phyloP scores from a whole-genome alignment of 495 filamentous ascomycete species.

The Haplographium delicatum region DNA sequence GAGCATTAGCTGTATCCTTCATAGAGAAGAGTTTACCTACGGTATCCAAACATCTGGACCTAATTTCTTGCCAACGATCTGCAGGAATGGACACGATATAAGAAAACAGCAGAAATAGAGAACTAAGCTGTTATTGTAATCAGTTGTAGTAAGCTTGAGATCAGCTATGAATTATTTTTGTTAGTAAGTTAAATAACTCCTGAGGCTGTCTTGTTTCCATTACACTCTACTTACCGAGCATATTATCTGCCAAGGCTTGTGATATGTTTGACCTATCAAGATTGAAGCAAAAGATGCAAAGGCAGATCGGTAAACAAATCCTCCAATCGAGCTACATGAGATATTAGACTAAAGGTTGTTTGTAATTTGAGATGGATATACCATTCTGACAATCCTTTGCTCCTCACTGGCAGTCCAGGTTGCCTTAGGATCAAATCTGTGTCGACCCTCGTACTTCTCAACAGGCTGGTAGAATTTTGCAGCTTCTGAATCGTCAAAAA shows the following conservation, averaged over 20 bases:
- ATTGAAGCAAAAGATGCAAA: conserved; percentile 82
- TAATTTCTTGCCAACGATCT: conserved; percentile 65
- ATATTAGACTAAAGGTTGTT: background rate
- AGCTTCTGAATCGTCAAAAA: conserved; percentile 34
- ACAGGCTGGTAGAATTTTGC: conserved; percentile 51
- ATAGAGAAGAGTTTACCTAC: background rate
- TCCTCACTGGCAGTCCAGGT: conserved; percentile 68
- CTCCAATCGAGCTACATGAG: conserved; percentile 27
- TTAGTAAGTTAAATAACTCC: background rate
- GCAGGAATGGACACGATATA: conserved; percentile 66
- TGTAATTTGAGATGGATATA: background rate
- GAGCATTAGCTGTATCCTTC: background rate
- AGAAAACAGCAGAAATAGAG: conserved; percentile 66
- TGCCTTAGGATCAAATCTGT: conserved; percentile 67
- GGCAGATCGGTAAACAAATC: conserved; percentile 25
- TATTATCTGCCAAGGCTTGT: conserved; percentile 66
- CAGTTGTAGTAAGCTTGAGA: conserved; percentile 58
- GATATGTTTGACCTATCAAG: conserved; percentile 72
- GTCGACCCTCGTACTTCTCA: conserved; percentile 56
- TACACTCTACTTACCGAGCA: conserved; percentile 41
- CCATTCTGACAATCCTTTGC: conserved; percentile 51
- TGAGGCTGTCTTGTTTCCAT: background rate
- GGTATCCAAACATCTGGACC: conserved; percentile 87
- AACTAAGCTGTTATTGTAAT: conserved; percentile 72
- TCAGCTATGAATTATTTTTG: conserved; percentile 24